phyloP scores from a whole-genome alignment of 805 yeast species.

The Candida pseudofarinosa region DNA sequence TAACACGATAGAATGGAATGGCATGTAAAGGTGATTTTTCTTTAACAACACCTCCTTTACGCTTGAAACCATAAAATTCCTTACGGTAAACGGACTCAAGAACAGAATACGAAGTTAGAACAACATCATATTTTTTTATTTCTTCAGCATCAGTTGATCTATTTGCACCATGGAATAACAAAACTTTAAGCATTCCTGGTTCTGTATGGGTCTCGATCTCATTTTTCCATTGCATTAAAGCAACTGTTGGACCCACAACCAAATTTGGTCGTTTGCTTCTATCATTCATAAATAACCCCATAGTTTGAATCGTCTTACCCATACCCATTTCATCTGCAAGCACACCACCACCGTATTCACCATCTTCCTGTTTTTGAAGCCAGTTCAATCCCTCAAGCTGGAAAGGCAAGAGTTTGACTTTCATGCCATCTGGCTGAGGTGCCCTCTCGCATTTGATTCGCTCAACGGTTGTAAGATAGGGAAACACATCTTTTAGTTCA shows the following conservation, averaged over 20 bases:
- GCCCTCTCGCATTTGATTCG: conserved; percentile 52
- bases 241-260: conserved; percentile 98
- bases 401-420: conserved; percentile 73
- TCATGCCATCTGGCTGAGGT: conserved; percentile 76
- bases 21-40: conserved; percentile 74
- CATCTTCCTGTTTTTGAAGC: conserved; percentile 78
- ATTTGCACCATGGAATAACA: conserved; percentile 82
- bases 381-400: conserved; percentile 92
- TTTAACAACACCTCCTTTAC: conserved; percentile 67
- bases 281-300: conserved; percentile 77
- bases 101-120: conserved; percentile 89
- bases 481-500: conserved; percentile 66
- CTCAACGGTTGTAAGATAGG: conserved; percentile 49
- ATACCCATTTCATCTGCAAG: conserved; percentile 99
- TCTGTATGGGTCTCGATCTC: conserved; percentile 83
- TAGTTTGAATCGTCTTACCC: conserved; percentile 98
- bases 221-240: conserved; percentile 94
- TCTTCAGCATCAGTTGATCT: conserved; percentile 57
- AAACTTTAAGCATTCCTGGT: conserved; percentile 60
- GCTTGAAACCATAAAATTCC: conserved; percentile 75
- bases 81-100: conserved; percentile 83
- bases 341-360: conserved; percentile 81
- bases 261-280: conserved; percentile 65
- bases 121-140: conserved; percentile 64
- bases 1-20: conserved; percentile 74